Percentiles rank a stretch among this genome's conserved stretches.
phyloP scores from a whole-genome alignment of 768 basidiomycete species.

The Mycena chlorophos region DNA sequence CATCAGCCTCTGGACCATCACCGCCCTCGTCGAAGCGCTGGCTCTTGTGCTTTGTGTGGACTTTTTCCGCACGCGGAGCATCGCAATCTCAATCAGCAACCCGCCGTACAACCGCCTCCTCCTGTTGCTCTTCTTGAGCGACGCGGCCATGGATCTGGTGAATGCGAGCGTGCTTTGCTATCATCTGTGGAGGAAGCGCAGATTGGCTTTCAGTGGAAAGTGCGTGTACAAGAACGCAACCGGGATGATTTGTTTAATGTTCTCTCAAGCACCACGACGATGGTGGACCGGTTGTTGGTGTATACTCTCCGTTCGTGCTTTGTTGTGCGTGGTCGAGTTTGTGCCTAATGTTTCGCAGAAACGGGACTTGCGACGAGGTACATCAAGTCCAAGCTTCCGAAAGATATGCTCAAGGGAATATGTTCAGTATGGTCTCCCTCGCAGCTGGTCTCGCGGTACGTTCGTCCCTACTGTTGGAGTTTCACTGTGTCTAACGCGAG shows the following conservation, averaged over 20 bases:
- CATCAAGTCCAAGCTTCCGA: too few relatives aligned
- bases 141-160: constrained; percentile 11
- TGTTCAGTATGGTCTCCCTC: too few relatives aligned
- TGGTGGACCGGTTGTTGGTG: constrained; percentile 11
- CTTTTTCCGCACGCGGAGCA: constrained; percentile 1
- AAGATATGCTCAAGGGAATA: too few relatives aligned
- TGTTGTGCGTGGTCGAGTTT: neutral
- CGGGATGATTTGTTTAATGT: neutral
- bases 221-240: neutral
- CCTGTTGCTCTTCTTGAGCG: constrained; percentile 14
- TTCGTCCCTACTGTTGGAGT: too few relatives aligned
- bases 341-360: neutral
- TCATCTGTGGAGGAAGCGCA: constrained; percentile 11
- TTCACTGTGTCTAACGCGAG: too few relatives aligned
- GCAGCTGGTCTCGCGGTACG: too few relatives aligned
- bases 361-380: neutral
- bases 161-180: constrained; percentile 13
- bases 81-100: constrained; percentile 7
- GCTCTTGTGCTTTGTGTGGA: constrained; percentile 7
- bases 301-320: constrained; percentile 18
- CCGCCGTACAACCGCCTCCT: constrained; percentile 7
- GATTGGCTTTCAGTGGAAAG: constrained; percentile 12
- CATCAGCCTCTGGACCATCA: constrained; percentile 8
- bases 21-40: constrained; percentile 7
- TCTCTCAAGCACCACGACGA: constrained; percentile 1